Base-by-base conservation (phyloP, 108 stramenopile genomes). In the Stephanodiscus triporus region DNA sequence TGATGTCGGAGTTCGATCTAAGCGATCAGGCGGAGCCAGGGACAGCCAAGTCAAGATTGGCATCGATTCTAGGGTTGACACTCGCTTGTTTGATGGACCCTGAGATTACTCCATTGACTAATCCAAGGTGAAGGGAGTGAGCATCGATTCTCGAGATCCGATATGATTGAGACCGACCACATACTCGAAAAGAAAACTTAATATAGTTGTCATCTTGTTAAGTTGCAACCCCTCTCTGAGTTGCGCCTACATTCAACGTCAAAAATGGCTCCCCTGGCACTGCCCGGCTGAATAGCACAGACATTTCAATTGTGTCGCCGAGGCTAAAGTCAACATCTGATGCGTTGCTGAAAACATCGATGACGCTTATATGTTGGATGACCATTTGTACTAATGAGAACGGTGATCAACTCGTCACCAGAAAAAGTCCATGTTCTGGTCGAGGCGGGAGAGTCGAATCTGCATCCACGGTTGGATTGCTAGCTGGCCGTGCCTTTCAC, bases 241-340 rank as follows among this genome's bases (percentile, higher is more conserved):
- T 59, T 8, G 26, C 26, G 20, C 86, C 87, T 29, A 87, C 80
- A 57, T 87, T 70, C 22, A 90, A 64, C 53, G 65, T 9, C 4
- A 90, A 38, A 26, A 64, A 60, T 36, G 87, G 87, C 32, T 58
- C 61, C 9, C 89, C 87, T 10, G 45, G 13, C 6, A 90, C 86
- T 26, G 64, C 58, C 34, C 69, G 73, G 38, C 73, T 69, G 38
- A 86, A 90, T 9, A 60, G 38, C 8, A 90, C 73, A 56, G 45
- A 70, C 7, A 88, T 56, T 26, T 76, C 69, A 26, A 90, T 61
- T 10, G 73, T 72, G 57, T 90, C 89, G 11, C 84, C 84, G 38
- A 81, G 80, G 37, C 61, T 48, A 45, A 72, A 77, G 20, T 16
- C 45, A 29, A 72, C 78, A 58, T 61, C 67, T 4, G 60, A 42